These are phyloP conservation scores for Deinandra increscens DNA, from an alignment of 129 eudicot species.

Conservation along the genomic window DNA sequence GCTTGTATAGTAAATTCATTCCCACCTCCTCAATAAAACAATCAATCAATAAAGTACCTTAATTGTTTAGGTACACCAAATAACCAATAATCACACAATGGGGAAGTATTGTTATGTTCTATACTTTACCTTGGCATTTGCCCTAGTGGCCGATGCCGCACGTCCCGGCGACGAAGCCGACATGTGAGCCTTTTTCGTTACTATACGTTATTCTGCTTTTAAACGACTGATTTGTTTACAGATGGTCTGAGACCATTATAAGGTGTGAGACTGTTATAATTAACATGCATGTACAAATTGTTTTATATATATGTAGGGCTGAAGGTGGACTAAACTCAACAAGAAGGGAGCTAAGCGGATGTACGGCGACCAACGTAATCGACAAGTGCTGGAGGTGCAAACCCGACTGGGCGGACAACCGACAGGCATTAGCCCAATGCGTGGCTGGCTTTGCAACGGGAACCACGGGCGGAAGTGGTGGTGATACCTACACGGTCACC, in stretches of 20 bases:
- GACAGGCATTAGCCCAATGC: slow-evolving; percentile 63
- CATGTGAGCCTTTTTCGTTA: background rate
- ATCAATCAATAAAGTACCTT: background rate
- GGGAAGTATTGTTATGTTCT: background rate
- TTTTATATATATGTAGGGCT: background rate
- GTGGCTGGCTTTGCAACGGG: slow-evolving; percentile 52
- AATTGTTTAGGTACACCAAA: background rate
- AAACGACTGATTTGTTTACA: too few species aligned
- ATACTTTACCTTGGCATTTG: slow-evolving; percentile 1
- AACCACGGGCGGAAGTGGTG: slow-evolving; percentile 60
- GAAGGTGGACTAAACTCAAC: slow-evolving; percentile 24
- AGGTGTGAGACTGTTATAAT: too few species aligned
- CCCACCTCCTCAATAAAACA: background rate
- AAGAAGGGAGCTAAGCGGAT: slow-evolving; percentile 46
- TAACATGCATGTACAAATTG: background rate
- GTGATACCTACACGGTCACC: slow-evolving; percentile 54
- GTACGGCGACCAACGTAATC: slow-evolving; percentile 56
- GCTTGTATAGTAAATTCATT: slow-evolving; percentile 5
- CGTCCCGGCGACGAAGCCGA: background rate
- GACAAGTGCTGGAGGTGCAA: slow-evolving; percentile 81
- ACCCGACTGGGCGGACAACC: slow-evolving; percentile 51
- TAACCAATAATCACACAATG: slow-evolving; percentile 6
- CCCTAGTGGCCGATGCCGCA: background rate
- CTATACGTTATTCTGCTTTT: too few species aligned
- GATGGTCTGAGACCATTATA: too few species aligned